Percentiles rank a stretch among this genome's conserved stretches.
Evolutionary conservation across 83 land plant species (phyloP).

Genomic region (Picea abies): DNA sequence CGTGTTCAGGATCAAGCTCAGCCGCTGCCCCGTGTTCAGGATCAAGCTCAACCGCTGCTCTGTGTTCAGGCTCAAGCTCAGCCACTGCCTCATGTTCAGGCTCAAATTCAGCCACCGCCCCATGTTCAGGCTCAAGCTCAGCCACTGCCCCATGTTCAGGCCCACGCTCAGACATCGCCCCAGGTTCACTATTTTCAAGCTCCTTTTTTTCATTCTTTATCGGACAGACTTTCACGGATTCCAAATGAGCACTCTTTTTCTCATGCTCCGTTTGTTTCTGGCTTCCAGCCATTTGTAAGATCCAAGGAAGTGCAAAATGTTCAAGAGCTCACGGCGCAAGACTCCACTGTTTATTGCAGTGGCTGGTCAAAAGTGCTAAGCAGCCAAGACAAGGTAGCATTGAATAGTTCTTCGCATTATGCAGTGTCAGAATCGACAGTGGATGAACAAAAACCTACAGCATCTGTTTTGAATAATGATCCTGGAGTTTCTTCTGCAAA

Average conservation of each 20-base stretch:
- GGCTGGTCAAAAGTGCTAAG: neutral
- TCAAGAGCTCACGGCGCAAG: neutral
- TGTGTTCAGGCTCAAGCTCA: too few species aligned
- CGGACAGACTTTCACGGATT: conserved; percentile 27
- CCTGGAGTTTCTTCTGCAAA: neutral
- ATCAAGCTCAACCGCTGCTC: too few species aligned
- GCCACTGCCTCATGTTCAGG: too few species aligned
- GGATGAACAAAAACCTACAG: neutral
- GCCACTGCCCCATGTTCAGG: neutral
- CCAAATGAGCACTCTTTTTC: conserved; percentile 55
- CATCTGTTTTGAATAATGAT: neutral
- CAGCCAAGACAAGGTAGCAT: neutral
- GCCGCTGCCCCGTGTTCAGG: too few species aligned
- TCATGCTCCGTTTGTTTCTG: conserved; percentile 59
- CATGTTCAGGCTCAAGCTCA: neutral
- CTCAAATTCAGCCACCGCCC: too few species aligned
- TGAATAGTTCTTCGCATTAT: neutral
- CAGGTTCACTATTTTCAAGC: conserved; percentile 26
- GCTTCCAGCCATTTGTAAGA: conserved; percentile 75
- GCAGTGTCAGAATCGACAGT: neutral
- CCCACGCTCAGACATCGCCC: conserved; percentile 42
- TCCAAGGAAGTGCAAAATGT: conserved; percentile 14
- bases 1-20: too few species aligned
- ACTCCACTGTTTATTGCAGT: neutral
- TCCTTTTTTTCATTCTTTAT: conserved; percentile 22